Percentiles rank a stretch among this genome's conserved stretches.
Evolutionary conservation across 176 grass and related monocot species (phyloP).

Genomic region (Elymus sibiricus): DNA sequence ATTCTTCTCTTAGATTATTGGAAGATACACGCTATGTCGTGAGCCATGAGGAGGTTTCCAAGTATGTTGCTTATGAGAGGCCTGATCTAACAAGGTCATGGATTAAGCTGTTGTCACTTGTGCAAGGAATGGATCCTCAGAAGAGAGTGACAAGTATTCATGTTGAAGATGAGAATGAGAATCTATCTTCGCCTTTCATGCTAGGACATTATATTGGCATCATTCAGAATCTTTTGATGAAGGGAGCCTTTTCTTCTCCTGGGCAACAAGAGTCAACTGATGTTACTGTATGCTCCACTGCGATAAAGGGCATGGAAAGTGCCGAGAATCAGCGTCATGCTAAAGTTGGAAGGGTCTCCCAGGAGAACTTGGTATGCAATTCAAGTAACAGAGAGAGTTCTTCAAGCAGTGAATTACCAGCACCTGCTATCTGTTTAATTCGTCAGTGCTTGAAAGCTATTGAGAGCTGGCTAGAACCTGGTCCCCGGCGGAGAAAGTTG

Average conservation of each 20-base stretch:
- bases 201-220: constrained; percentile 71
- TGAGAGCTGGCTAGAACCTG: constrained; percentile 72
- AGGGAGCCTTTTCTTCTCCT: constrained; percentile 66
- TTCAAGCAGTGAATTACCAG: constrained; percentile 28
- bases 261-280: constrained; percentile 67
- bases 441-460: constrained; percentile 82
- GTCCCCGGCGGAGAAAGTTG: constrained; percentile 41
- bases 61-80: constrained; percentile 71
- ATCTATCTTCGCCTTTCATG: constrained; percentile 66
- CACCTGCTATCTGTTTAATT: constrained; percentile 64
- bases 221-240: constrained; percentile 76
- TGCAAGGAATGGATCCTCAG: constrained; percentile 93
- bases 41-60: constrained; percentile 75
- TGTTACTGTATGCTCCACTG: constrained; percentile 59
- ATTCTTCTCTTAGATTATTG: constrained; percentile 72
- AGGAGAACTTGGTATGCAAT: constrained; percentile 41
- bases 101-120: constrained; percentile 77
- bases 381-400: constrained; percentile 30
- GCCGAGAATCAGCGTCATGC: constrained; percentile 70
- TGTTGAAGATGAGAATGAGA: constrained; percentile 90
- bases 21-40: constrained; percentile 82
- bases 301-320: constrained; percentile 47
- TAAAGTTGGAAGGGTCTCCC: constrained; percentile 88
- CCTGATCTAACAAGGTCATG: constrained; percentile 83
- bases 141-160: constrained; percentile 78